Evolutionary conservation across 2,329 filamentous ascomycete genomes (phyloP), one percentile per base, ranked within the genome.

Genomic region (Aspergillus sp.): DNA sequence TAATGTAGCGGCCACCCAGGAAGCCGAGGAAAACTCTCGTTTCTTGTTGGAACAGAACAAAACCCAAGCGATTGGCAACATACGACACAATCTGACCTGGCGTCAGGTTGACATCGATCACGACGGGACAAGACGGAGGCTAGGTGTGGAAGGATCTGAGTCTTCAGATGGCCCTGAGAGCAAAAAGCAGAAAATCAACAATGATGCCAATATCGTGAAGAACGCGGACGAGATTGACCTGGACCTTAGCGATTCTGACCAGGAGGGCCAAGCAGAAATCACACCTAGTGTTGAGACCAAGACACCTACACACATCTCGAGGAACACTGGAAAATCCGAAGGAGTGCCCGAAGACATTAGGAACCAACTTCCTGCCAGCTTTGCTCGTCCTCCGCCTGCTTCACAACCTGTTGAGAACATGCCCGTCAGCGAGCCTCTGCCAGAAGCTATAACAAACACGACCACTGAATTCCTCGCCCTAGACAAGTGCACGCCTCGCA

Each of bases 391-490:
- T 60, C 38, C 71, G 63, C 15, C 19, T 41, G 46, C 30, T 43
- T 43, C 56, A 38, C 66, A 60, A 12, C 51, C 48, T 9, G 41
- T 30, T 7, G 46, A 48, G 13, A 70, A 68, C 38, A 60, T 63
- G 47, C 72, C 64, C 5, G 74, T 81, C 13, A 79, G 78, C 32
- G 79, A 84, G 47, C 82, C 84, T 2, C 81, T 86, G 13, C 89
- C 89, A 0, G 63, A 77, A 0, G 79, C 76, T 1, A 94, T 96
- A 52, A 80, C 77, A 2, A 97, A 97, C 72, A 85, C 77, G 17
- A 76, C 78, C 4, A 94, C 91, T 2, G 78, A 83, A 10, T 98
- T 98, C 67, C 77, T 98, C 9, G 87, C 93, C 0, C 75, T 98
- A 2, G 91, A 96, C 70, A 98, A 98, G 68, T 95, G 89, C 60